Evolutionary conservation across 305 asterid genomes (phyloP).

Genomic region (Lippia alba): DNA sequence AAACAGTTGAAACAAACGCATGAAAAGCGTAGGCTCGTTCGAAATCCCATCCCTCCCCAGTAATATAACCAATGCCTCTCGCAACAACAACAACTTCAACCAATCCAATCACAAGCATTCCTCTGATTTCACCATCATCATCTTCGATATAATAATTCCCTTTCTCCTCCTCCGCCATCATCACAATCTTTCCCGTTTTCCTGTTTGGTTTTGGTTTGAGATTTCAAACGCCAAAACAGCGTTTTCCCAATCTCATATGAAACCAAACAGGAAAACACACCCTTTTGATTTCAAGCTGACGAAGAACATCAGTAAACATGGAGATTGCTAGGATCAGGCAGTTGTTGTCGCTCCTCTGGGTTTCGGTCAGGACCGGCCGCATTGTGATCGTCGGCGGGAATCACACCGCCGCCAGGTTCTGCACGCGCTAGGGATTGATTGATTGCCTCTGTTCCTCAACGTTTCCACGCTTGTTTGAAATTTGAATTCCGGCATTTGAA

Average conservation of each 20-base stretch:
- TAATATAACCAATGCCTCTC: background rate
- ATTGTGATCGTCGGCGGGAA: constrained; percentile 85
- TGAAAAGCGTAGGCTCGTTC: background rate
- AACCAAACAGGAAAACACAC: constrained; percentile 7
- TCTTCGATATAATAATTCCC: constrained; percentile 9
- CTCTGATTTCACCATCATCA: background rate
- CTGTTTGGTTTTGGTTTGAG: constrained; percentile 40
- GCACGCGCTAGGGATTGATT: constrained; percentile 56
- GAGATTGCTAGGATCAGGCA: constrained; percentile 64
- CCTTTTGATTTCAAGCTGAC: constrained; percentile 11
- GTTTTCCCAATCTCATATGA: constrained; percentile 35
- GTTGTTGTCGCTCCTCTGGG: constrained; percentile 61
- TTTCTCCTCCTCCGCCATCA: constrained; percentile 30
- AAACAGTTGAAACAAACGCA: background rate
- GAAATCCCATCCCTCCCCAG: background rate
- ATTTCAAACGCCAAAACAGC: constrained; percentile 28
- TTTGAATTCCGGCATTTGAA: background rate
- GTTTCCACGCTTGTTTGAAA: constrained; percentile 17
- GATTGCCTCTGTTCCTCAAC: background rate
- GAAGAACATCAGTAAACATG: constrained; percentile 43
- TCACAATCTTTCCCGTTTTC: background rate
- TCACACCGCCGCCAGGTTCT: constrained; percentile 87
- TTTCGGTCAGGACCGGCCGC: constrained; percentile 47
- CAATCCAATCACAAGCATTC: background rate
- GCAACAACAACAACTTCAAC: background rate